Evolutionary conservation across 2,329 filamentous ascomycete genomes (phyloP).

Genomic region (Thermomyces lanuginosus): DNA sequence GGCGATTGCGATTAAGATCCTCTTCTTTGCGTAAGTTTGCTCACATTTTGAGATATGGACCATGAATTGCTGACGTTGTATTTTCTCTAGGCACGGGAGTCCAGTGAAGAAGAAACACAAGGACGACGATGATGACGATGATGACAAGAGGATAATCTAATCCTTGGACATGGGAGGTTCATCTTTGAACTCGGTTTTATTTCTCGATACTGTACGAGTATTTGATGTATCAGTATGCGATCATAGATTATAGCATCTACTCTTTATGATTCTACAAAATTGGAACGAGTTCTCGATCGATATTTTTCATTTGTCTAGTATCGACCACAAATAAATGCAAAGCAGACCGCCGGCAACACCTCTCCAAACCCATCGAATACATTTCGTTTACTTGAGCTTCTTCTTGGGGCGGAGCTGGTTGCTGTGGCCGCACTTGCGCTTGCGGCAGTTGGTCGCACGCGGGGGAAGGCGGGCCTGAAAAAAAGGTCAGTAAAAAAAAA

Average conservation of each 20-base stretch:
- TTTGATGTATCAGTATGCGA: too few relatives aligned
- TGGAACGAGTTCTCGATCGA: slow-evolving; percentile 1
- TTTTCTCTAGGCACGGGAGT: slow-evolving; percentile 41
- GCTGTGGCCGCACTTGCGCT: slow-evolving; percentile 99
- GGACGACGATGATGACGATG: slow-evolving; percentile 16
- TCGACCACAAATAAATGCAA: slow-evolving; percentile 8
- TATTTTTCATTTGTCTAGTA: slow-evolving; percentile 1
- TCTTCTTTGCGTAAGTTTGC: slow-evolving; percentile 65
- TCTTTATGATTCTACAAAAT: too few relatives aligned
- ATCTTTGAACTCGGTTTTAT: too few relatives aligned
- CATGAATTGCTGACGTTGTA: slow-evolving; percentile 7
- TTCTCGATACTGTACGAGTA: too few relatives aligned
- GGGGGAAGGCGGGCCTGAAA: slow-evolving; percentile 65
- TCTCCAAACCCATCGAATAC: too few relatives aligned
- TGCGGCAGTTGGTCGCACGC: slow-evolving; percentile 99
- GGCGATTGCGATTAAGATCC: slow-evolving; percentile 81
- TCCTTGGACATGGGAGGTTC: too few relatives aligned
- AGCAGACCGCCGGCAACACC: slow-evolving; percentile 24
- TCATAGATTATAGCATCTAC: too few relatives aligned
- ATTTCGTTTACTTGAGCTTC: slow-evolving; percentile 85
- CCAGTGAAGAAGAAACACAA: slow-evolving; percentile 34
- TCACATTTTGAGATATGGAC: neutral
- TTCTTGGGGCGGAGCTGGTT: slow-evolving; percentile 99
- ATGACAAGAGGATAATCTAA: slow-evolving; percentile 2
- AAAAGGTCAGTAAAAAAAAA: neutral